Evolutionary conservation across 495 filamentous ascomycete genomes (phyloP).

Genomic region (Xylaria grammica): DNA sequence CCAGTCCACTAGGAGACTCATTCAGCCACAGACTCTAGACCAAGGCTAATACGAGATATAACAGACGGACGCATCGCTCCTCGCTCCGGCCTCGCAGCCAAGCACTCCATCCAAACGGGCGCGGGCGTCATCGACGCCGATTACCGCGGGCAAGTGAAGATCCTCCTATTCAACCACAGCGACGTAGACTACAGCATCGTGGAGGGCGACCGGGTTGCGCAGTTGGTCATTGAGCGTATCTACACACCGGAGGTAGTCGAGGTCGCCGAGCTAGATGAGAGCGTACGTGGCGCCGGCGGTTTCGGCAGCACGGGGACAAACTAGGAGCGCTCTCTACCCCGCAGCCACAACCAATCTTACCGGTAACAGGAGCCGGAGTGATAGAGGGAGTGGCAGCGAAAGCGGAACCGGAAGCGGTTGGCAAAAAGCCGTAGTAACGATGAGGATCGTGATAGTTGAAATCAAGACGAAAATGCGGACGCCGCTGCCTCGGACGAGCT

Average conservation of each 20-base stretch:
- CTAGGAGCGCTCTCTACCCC: too few species aligned
- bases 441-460: too few species aligned
- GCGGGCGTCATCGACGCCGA: constrained; percentile 98
- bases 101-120: constrained; percentile 92
- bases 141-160: constrained; percentile 91
- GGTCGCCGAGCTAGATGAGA: constrained; percentile 87
- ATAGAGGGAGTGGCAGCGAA: too few species aligned
- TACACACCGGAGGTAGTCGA: constrained; percentile 88
- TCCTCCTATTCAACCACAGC: constrained; percentile 90
- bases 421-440: too few species aligned
- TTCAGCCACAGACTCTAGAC: constrained; percentile 42
- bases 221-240: constrained; percentile 92
- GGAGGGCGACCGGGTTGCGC: constrained; percentile 87
- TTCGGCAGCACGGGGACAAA: constrained; percentile 87
- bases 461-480: too few species aligned
- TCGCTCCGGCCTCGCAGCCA: constrained; percentile 86
- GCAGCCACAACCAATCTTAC: too few species aligned
- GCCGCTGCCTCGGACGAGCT: too few species aligned
- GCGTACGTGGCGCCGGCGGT: constrained; percentile 85
- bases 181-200: constrained; percentile 82
- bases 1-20: too few species aligned
- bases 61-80: constrained; percentile 84
- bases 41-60: background rate
- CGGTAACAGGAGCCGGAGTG: too few species aligned
- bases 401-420: too few species aligned